Evolutionary conservation across 2,329 filamentous ascomycete species (phyloP), one percentile per base, ranked within the genome.

Genomic region (Aureobasidium sp.): DNA sequence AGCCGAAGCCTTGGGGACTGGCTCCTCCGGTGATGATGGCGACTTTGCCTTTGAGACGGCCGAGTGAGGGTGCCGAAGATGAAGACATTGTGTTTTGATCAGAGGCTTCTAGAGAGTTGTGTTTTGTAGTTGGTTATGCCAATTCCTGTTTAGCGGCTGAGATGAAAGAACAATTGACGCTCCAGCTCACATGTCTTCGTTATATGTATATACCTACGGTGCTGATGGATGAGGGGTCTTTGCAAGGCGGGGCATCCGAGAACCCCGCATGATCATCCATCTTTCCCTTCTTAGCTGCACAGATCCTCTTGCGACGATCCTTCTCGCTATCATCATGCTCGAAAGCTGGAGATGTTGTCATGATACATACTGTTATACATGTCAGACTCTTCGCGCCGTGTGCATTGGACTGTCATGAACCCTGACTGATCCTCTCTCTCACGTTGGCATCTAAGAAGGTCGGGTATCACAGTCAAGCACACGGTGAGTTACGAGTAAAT

Each of bases 21-120:
- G 82, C 84, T 8, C 78, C 85, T 52, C 85, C 81, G 7, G 82
- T 84, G 25, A 85, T 78, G 59, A 85, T 79, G 61, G 82, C 82
- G 8, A 84, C 81, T 70, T 83, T 84, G 66, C 77, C 79, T 58
- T 78, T 71, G 45, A 84, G 76, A 34, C 64, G 64, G 37, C 59
- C 49, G 37, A 63, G 56, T n/a, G 61, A 53, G 55, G 59, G 17
- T 22, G 17, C 48, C 25, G 61, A 45, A 8, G 51, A 14, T n/a
- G 55, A 61, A 22, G 57, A 60, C 57, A 60, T 60, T 17, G n/a
- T 59, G 2, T 36, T 27, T n/a, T 41, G 36, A 20, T 29, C 5
- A 39, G 14, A 17, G 12, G 20, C 2, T 31, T 9, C 8, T n/a
- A 20, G 37, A 44, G 25, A 31, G 31, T 31, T 31, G 45, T 48